These are phyloP conservation scores for Hyaloperonospora brassicae DNA, from an alignment of 352 stramenopile genomes.

Conservation along the genomic window DNA sequence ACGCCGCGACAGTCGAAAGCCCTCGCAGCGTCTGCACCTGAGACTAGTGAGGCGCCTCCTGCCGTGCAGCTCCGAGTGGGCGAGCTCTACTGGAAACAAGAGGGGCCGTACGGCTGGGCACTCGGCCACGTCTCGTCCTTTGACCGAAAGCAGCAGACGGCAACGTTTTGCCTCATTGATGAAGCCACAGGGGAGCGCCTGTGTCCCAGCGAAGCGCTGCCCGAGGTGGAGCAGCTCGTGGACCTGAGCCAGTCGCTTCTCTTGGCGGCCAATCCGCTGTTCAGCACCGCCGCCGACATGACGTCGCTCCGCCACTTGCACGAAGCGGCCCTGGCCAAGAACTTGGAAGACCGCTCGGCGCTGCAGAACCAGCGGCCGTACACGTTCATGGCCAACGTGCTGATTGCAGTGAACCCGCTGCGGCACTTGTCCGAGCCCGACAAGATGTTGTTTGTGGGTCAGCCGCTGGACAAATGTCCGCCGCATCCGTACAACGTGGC, in stretches of 20 bases:
- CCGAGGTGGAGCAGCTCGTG: conserved; percentile 29
- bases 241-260: conserved; percentile 40
- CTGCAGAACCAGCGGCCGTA: conserved; percentile 72
- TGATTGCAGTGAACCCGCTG: conserved; percentile 82
- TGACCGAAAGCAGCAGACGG: conserved; percentile 26
- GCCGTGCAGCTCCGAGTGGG: conserved; percentile 41
- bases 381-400: conserved; percentile 84
- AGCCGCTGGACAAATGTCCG: conserved; percentile 56
- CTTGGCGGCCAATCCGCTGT: conserved; percentile 66
- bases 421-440: conserved; percentile 63
- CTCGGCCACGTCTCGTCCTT: conserved; percentile 62
- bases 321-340: conserved; percentile 82
- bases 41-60: conserved; percentile 11
- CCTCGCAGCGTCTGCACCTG: conserved; percentile 6
- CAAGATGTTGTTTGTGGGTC: conserved; percentile 60
- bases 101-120: conserved; percentile 50
- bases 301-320: conserved; percentile 77
- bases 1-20: conserved; percentile 10
- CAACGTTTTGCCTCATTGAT: conserved; percentile 50
- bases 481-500: conserved; percentile 83
- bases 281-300: conserved; percentile 70
- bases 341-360: conserved; percentile 74
- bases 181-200: conserved; percentile 53
- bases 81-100: conserved; percentile 78
- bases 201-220: conserved; percentile 5